Percentiles rank a stretch among this genome's conserved stretches.
phyloP scores from a whole-genome alignment of 495 filamentous ascomycete genomes.

The Wilcoxina mikolae region DNA sequence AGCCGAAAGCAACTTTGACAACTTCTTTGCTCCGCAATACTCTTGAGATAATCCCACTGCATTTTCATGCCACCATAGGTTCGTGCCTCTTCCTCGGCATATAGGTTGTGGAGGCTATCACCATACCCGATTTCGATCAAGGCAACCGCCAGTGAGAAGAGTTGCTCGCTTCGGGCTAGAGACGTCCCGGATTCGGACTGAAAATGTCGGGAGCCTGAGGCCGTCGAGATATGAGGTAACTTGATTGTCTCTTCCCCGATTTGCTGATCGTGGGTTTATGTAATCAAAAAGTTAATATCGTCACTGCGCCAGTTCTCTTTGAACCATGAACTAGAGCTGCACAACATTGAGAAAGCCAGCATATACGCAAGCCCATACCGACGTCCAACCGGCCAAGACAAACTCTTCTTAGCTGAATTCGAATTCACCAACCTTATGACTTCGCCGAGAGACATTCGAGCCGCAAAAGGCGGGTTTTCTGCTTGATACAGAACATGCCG shows the following conservation, averaged over 20 bases:
- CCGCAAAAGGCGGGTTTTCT: background rate
- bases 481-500: background rate
- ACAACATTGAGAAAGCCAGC: background rate
- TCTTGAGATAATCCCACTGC: background rate
- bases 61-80: background rate
- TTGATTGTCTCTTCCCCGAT: background rate
- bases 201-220: background rate
- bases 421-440: background rate
- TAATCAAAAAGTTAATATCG: background rate
- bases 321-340: background rate
- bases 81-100: background rate
- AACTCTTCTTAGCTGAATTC: background rate
- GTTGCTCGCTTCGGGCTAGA: background rate
- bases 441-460: background rate
- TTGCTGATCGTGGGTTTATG: background rate
- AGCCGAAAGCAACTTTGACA: background rate
- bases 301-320: background rate
- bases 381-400: background rate
- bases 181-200: background rate
- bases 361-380: background rate
- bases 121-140: background rate
- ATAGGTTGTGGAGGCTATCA: background rate
- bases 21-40: background rate
- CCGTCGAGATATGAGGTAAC: background rate
- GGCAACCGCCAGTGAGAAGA: background rate